Base-by-base conservation (phyloP, 768 basidiomycete species). In the Lactifluus pinguis region DNA sequence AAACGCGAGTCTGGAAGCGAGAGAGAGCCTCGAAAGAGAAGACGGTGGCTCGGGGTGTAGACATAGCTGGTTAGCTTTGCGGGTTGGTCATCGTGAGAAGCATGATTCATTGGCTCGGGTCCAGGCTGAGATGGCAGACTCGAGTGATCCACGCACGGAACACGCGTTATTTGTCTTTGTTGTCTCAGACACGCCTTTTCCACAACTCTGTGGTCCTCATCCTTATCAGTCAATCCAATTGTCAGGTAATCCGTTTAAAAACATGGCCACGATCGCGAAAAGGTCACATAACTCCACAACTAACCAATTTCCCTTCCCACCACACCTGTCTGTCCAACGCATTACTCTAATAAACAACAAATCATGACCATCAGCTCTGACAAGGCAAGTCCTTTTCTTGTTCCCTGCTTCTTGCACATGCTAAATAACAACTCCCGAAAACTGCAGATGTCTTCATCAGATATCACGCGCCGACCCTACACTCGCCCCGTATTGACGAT, bases 1-100 rank as follows among this genome's bases (percentile, higher is more conserved):
- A 90, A 73, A 52, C 86, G 74, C 0, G 89, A 90, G 67, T 89
- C 88, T 6, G 86, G 85, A 0, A 90, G 70, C 1, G 86, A 84
- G 9, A 91, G 76, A 0, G 87, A 80, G 8, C 89, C 89, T 53
- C 89, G 84, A 68, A 89, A 91, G 29, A 91, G 79, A 0, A 89
- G 78, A 44, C 89, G 85, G 64, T 80, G 75, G 5, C 65, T 62
- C 0, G 67, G 55, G 3, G 64, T 47, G 36, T 48, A 81, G 63
- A 65, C 77, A 73, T 38, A 61, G 53, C 54, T 66, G 19, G 63
- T 66, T 14, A 65, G 45, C 45, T 61, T 60, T 2, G 39, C 21
- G 9, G 57, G 52, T 71, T 61, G 54, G 25, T 64, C 38, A n/a
- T 10, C 19, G 25, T 48, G 59, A 15, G 36, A 47, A 29, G 50